These are phyloP conservation scores for Musa itinerans DNA, from an alignment of 176 grass and related monocot genomes.

Conservation along the genomic window DNA sequence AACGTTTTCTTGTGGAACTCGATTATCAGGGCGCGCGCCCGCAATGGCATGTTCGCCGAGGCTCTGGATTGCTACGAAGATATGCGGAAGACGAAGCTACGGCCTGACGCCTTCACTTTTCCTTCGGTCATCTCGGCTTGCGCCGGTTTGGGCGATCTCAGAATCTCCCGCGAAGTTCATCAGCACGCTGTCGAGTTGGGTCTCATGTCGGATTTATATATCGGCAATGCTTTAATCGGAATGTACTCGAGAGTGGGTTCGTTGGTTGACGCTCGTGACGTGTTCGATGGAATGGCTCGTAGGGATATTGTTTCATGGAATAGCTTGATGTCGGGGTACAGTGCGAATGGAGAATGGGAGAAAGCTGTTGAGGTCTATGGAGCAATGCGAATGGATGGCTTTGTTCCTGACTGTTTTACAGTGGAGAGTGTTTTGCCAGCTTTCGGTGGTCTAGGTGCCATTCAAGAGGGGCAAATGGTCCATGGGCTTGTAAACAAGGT, in stretches of 20 bases:
- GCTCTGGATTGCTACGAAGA: neutral
- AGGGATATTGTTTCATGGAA: neutral
- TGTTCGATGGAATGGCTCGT: neutral
- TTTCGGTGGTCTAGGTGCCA: neutral
- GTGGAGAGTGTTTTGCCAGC: conserved; percentile 8
- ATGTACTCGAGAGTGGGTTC: conserved; percentile 3
- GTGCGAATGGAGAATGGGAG: conserved; percentile 7
- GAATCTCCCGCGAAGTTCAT: neutral
- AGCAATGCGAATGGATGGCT: neutral
- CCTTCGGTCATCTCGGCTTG: neutral
- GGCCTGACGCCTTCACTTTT: neutral
- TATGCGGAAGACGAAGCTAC: neutral
- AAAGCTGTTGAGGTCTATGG: conserved; percentile 1
- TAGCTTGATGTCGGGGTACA: conserved; percentile 4
- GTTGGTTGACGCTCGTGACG: neutral
- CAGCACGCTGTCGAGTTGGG: neutral
- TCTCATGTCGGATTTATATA: neutral
- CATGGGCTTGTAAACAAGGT: conserved; percentile 4
- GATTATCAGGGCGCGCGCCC: neutral
- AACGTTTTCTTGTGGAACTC: conserved; percentile 3
- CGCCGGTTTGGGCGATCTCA: neutral
- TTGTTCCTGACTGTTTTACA: neutral
- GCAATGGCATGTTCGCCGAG: conserved; percentile 2
- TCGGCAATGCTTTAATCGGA: neutral
- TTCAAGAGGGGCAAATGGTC: neutral